Evolutionary conservation across 1,139 yeast genomes (phyloP), one percentile per base, ranked within the genome.

Genomic region (Blastobotrys malaysiensis): DNA sequence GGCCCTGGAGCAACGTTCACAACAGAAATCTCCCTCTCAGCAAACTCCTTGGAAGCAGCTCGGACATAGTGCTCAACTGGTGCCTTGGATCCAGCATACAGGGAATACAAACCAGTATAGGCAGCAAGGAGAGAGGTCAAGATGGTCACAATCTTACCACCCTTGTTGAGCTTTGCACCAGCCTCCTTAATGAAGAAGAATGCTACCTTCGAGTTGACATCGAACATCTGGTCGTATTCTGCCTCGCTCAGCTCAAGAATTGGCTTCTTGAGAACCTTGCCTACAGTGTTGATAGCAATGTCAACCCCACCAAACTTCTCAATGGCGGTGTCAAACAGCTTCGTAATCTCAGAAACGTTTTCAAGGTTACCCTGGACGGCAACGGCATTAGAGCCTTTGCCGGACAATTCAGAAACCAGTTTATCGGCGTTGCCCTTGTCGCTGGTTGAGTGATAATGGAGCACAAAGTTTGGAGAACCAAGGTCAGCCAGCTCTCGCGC

Each of bases 1-100:
- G 88, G 87, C 49, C 87, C 88, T 50, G 87, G 88, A 3, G 86
- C 85, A 56, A 83, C 80, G 62, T 78, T 74, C 63, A 79, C 81
- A 62, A 79, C 84, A 9, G 81, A 73, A 57, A 83, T 78, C 9
- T 76, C 74, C 61, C 72, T 76, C 20, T 71, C 67, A 26, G 70
- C 72, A 57, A 80, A 73, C 65, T 83, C 87, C 68, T 82, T 81
- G 14, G 86, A 78, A 14, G 82, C 79, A 19, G 84, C 70, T 62
- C 82, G 80, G 55, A 77, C 67, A 69, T 79, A 80, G 68, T 74
- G 77, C 64, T 81, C 85, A 54, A 82, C 86, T n/a, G 82, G 78
- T 3, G 82, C 78, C 69, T 82, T 83, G 27, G 83, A 72, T 55
- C 85, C 87, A 65, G 82, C 86, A 62, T 83, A 83, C 21, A 77